Evolutionary conservation across 2,329 filamentous ascomycete genomes (phyloP).

Genomic region (Cephalotrichum gorgonifer): DNA sequence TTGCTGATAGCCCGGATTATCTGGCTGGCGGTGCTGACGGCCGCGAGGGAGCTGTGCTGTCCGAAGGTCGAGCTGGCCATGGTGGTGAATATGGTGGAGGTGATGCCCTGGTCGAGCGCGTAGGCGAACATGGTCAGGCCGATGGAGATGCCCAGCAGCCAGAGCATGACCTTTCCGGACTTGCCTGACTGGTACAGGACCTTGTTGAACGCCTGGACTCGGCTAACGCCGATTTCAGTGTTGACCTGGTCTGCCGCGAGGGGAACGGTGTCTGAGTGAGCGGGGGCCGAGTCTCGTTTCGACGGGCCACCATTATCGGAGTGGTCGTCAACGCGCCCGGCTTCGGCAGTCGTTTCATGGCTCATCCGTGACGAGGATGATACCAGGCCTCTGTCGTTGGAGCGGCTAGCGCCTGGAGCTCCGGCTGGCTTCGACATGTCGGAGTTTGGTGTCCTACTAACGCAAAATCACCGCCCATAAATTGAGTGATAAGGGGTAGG

Average conservation of each 20-base stretch:
- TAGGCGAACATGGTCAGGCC: conserved; percentile 27
- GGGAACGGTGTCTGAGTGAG: not conserved
- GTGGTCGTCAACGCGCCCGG: too few species aligned
- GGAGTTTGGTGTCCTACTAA: too few species aligned
- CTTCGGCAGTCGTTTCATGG: too few species aligned
- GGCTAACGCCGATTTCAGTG: conserved; percentile 18
- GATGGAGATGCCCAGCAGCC: conserved; percentile 23
- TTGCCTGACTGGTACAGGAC: conserved; percentile 25
- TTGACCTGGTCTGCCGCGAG: conserved; percentile 1
- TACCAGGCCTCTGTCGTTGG: too few species aligned
- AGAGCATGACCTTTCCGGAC: conserved; percentile 21
- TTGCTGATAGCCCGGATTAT: conserved; percentile 26
- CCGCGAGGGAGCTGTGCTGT: conserved; percentile 55
- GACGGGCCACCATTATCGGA: too few species aligned
- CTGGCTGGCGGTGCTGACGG: conserved; percentile 49
- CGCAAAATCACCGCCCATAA: too few species aligned
- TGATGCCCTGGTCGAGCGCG: conserved; percentile 26
- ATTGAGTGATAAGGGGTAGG: too few species aligned
- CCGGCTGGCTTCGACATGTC: too few species aligned
- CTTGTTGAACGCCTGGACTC: conserved; percentile 27
- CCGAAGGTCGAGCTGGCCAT: conserved; percentile 49
- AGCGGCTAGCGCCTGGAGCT: too few species aligned
- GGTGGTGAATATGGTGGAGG: conserved; percentile 20
- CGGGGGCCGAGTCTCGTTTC: too few species aligned
- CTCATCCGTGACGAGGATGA: too few species aligned